A percentile compares a stretch with the other conserved stretches of the same genome.
phyloP scores from a whole-genome alignment of 75 land plant genomes.

The Sequoiadendron giganteum region DNA sequence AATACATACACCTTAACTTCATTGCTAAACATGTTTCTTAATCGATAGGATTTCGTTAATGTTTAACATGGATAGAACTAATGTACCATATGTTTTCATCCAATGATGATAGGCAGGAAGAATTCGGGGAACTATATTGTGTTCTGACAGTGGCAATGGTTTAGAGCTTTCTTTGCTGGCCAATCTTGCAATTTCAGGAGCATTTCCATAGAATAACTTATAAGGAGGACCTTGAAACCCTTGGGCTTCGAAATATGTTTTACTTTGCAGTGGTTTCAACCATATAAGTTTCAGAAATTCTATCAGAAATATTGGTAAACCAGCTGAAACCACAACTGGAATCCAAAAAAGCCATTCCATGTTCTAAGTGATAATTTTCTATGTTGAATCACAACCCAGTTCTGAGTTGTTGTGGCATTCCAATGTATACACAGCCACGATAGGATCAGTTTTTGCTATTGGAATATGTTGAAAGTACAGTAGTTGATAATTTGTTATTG shows the following conservation, averaged over 20 bases:
- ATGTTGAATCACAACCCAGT: not conserved
- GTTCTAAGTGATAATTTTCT: not conserved
- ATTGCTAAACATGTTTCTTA: too few relatives aligned
- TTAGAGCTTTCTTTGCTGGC: constrained; percentile 1
- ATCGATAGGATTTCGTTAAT: too few relatives aligned
- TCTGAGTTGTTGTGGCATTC: not conserved
- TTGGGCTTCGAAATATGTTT: not conserved
- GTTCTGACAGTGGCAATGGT: too few relatives aligned
- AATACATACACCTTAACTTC: too few relatives aligned
- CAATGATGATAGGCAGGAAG: too few relatives aligned
- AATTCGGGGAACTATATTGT: too few relatives aligned
- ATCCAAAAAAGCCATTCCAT: not conserved
- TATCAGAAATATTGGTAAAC: not conserved
- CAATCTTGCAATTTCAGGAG: constrained; percentile 29
- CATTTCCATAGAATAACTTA: constrained; percentile 30
- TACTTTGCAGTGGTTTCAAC: not conserved
- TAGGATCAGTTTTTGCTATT: too few relatives aligned
- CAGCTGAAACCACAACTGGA: not conserved
- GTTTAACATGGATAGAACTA: too few relatives aligned
- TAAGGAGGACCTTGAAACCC: constrained; percentile 43
- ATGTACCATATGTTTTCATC: too few relatives aligned
- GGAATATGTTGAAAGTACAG: too few relatives aligned
- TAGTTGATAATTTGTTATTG: too few relatives aligned
- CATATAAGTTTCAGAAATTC: not conserved
- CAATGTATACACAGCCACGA: too few relatives aligned